These are phyloP conservation scores for Solanum hybrid DNA, from an alignment of 305 asterid species.

Conservation along the genomic window DNA sequence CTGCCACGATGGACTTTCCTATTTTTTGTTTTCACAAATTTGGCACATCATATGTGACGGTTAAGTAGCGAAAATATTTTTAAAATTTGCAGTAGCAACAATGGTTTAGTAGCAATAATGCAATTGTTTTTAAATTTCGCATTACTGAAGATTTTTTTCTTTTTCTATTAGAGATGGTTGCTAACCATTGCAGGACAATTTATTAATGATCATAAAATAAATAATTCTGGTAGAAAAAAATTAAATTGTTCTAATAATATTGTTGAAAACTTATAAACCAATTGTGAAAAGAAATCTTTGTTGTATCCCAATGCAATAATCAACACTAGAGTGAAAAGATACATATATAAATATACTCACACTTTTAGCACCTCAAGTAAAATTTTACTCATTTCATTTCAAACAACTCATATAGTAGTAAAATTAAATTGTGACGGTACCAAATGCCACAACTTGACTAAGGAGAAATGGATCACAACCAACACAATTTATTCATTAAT, in stretches of 20 bases:
- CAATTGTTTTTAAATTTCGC: neutral
- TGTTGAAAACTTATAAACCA: neutral
- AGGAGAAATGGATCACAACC: neutral
- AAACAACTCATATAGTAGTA: neutral
- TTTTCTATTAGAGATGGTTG: neutral
- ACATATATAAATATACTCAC: neutral
- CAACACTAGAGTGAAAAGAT: neutral
- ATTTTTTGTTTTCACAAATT: neutral
- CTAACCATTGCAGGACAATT: neutral
- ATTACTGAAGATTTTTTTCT: neutral
- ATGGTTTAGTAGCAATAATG: neutral
- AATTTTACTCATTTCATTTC: neutral
- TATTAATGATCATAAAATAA: too few relatives aligned
- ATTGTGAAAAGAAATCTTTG: neutral
- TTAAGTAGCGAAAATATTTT: neutral
- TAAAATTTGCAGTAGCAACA: neutral
- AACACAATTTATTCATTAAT: neutral
- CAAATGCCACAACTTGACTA: neutral
- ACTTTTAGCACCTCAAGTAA: neutral
- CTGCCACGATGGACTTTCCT: neutral
- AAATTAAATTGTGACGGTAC: neutral
- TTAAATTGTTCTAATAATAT: neutral
- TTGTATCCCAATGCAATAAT: neutral
- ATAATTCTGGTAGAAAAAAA: neutral
- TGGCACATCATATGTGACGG: neutral